phyloP scores from a whole-genome alignment of 306 rosid genomes.

The Castanea mollissima region DNA sequence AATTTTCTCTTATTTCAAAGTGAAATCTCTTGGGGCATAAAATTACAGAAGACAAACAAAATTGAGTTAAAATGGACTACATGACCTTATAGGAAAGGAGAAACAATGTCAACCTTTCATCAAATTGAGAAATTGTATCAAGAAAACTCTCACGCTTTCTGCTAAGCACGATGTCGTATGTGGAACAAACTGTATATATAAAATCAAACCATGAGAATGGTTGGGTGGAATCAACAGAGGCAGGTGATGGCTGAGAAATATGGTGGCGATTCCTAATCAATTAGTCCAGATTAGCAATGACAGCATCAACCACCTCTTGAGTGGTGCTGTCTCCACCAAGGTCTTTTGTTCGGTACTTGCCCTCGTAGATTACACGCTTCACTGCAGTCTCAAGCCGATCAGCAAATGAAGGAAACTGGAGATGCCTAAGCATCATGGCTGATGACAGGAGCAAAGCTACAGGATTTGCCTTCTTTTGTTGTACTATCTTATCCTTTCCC shows the following conservation, averaged over 20 bases:
- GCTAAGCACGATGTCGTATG: conserved; percentile 19
- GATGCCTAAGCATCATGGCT: conserved; percentile 90
- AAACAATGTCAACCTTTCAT: background rate
- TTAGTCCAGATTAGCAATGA: conserved; percentile 55
- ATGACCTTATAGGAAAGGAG: background rate
- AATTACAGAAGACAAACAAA: conserved; percentile 4
- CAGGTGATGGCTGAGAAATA: background rate
- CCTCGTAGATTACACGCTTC: conserved; percentile 55
- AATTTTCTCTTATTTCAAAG: background rate
- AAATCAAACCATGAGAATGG: conserved; percentile 1
- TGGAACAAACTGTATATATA: background rate
- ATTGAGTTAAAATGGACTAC: background rate
- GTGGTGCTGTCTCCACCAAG: conserved; percentile 69
- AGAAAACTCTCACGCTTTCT: background rate
- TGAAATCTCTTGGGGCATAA: background rate
- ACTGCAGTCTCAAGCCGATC: conserved; percentile 82
- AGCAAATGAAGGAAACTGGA: conserved; percentile 82
- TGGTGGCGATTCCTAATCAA: background rate
- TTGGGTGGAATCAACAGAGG: background rate
- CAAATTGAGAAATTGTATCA: background rate
- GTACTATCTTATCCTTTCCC: conserved; percentile 57
- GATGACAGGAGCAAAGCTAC: conserved; percentile 81
- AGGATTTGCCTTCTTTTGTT: conserved; percentile 68
- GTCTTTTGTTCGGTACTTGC: conserved; percentile 62
- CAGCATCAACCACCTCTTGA: conserved; percentile 70